Percentiles rank a stretch among this genome's conserved stretches.
Evolutionary conservation across 1,284 basidiomycete genomes (phyloP).

Genomic region (Melampsora occidentalis): DNA sequence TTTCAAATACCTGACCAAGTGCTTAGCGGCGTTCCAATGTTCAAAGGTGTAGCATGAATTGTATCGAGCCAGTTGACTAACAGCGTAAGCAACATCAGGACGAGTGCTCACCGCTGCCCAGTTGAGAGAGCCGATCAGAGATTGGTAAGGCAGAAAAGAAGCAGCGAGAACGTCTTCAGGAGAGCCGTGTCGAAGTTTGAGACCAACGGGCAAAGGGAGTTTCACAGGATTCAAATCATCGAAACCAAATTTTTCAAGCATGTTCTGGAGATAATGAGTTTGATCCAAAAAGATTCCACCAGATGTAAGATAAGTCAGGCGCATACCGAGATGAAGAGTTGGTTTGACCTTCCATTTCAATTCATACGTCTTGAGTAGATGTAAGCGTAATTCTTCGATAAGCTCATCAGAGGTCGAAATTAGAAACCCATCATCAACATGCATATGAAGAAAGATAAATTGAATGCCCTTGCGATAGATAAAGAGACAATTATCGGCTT

Average conservation of each 20-base stretch:
- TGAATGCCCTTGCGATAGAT: too few relatives aligned
- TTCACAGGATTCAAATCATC: neutral
- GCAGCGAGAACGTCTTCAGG: neutral
- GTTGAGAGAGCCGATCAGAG: neutral
- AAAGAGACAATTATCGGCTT: too few relatives aligned
- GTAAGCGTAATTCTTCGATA: too few relatives aligned
- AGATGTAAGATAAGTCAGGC: neutral
- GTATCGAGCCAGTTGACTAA: neutral
- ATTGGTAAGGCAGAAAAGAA: neutral
- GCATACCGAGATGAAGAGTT: neutral
- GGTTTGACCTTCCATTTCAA: neutral
- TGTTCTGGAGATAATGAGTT: neutral
- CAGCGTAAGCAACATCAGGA: too few relatives aligned
- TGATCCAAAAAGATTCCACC: neutral
- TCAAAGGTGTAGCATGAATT: neutral
- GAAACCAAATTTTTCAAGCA: neutral
- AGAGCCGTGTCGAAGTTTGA: neutral
- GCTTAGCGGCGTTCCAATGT: conserved; percentile 4
- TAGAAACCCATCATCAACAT: too few relatives aligned
- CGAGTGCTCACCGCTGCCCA: neutral
- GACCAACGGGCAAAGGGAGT: neutral
- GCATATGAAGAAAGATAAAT: too few relatives aligned
- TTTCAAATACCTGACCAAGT: neutral
- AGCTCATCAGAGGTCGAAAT: too few relatives aligned
- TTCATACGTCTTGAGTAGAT: too few relatives aligned